phyloP scores from a whole-genome alignment of 192 early-diverging fungal species.

The Coemansia erecta region DNA sequence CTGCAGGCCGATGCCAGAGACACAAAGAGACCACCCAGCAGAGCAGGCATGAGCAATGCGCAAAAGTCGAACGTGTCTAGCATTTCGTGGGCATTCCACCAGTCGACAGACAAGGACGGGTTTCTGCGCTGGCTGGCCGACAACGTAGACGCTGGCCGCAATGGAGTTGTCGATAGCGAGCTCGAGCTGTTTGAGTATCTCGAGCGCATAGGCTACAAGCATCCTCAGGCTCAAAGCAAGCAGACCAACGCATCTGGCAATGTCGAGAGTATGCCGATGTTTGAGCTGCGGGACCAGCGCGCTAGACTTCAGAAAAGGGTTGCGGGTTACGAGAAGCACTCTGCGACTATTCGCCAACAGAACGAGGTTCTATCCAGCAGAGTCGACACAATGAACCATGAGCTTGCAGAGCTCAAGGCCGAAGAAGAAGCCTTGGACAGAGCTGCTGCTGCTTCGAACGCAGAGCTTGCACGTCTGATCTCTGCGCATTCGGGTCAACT shows the following conservation, averaged over 20 bases:
- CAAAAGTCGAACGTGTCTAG: conserved; percentile 25
- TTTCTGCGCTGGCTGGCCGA: conserved; percentile 35
- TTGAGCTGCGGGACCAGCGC: conserved; percentile 21
- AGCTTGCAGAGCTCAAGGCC: conserved; percentile 21
- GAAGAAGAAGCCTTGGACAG: conserved; percentile 30
- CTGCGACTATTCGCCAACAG: conserved; percentile 17
- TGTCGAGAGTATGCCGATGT: conserved; percentile 4
- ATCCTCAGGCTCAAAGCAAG: not conserved
- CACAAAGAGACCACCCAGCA: not conserved
- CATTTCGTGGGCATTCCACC: conserved; percentile 49
- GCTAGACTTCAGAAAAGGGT: conserved; percentile 6
- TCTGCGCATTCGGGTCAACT: conserved; percentile 23
- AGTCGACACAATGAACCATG: conserved; percentile 25
- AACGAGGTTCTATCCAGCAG: conserved; percentile 15
- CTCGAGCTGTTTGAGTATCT: conserved; percentile 35
- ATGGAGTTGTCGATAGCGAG: conserved; percentile 31
- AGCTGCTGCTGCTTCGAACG: conserved; percentile 17
- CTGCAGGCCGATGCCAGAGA: not conserved
- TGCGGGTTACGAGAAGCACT: conserved; percentile 12
- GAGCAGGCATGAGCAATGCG: not conserved
- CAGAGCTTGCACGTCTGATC: conserved; percentile 28
- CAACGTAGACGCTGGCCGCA: conserved; percentile 25
- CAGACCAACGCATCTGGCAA: not conserved
- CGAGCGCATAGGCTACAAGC: conserved; percentile 23
- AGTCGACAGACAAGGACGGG: conserved; percentile 35